These are phyloP conservation scores for Porcisia deanei DNA, from an alignment of 208 protist species.

Conservation along the genomic window DNA sequence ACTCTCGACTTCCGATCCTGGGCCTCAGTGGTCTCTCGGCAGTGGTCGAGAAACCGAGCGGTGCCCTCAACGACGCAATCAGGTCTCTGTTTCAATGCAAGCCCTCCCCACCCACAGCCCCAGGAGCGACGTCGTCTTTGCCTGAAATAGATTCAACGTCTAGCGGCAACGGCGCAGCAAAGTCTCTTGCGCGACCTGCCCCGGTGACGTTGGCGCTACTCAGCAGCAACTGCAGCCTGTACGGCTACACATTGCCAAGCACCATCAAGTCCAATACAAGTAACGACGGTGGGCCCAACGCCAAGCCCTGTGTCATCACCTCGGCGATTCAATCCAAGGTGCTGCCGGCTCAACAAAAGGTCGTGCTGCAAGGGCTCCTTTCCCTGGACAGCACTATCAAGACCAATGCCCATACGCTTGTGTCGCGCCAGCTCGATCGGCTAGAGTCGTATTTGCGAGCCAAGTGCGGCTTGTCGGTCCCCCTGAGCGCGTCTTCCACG, in stretches of 20 bases:
- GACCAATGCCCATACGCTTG: slow-evolving; percentile 12
- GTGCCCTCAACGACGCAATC: slow-evolving; percentile 24
- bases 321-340: slow-evolving; percentile 16
- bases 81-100: slow-evolving; percentile 30
- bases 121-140: neutral
- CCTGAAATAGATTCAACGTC: too few relatives aligned
- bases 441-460: slow-evolving; percentile 66
- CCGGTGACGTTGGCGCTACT: slow-evolving; percentile 29
- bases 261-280: neutral
- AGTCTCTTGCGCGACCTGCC: slow-evolving; percentile 6
- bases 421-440: slow-evolving; percentile 31
- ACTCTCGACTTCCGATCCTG: slow-evolving; percentile 68
- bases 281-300: neutral
- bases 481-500: slow-evolving; percentile 7
- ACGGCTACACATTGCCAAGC: slow-evolving; percentile 34
- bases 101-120: neutral
- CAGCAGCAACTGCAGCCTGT: slow-evolving; percentile 37
- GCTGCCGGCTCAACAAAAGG: slow-evolving; percentile 17
- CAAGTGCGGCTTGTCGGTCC: slow-evolving; percentile 45
- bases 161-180: neutral
- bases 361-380: slow-evolving; percentile 51
- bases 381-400: slow-evolving; percentile 53
- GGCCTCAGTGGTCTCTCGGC: slow-evolving; percentile 56
- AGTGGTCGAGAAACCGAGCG: slow-evolving; percentile 28
- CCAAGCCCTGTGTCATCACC: neutral